A percentile compares a stretch with the other conserved stretches of the same genome.
Evolutionary conservation across 164 flowering plant genomes (phyloP).

Genomic region (Dillenia suffruticosa): DNA sequence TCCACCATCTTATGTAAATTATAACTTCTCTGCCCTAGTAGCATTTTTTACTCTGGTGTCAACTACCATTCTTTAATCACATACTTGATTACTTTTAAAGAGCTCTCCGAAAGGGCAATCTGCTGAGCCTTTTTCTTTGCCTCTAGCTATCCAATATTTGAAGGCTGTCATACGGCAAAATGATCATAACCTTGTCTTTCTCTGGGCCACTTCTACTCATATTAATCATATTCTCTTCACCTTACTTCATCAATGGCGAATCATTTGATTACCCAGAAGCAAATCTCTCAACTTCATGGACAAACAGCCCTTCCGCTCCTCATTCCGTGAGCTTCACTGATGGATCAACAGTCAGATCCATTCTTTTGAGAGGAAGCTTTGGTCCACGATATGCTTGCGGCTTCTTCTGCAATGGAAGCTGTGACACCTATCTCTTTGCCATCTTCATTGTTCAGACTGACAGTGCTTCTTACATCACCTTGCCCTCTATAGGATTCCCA

Average conservation of each 20-base stretch:
- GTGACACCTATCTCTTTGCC: slow-evolving; percentile 14
- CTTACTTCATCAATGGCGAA: slow-evolving; percentile 1
- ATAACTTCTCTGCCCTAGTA: too few relatives aligned
- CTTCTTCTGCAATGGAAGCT: slow-evolving; percentile 16
- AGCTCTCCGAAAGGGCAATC: too few relatives aligned
- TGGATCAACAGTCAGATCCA: slow-evolving; percentile 4
- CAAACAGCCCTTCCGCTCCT: background rate
- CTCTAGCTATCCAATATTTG: too few relatives aligned
- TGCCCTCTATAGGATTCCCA: slow-evolving; percentile 1
- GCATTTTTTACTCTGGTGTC: too few relatives aligned
- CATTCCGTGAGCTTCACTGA: background rate
- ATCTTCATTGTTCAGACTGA: slow-evolving; percentile 16
- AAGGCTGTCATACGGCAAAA: too few relatives aligned
- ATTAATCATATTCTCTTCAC: background rate
- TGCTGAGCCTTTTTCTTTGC: too few relatives aligned
- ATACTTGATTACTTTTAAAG: too few relatives aligned
- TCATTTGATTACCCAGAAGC: background rate
- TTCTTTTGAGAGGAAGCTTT: slow-evolving; percentile 7
- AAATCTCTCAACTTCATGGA: slow-evolving; percentile 2
- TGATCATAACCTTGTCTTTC: too few relatives aligned
- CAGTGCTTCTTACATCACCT: slow-evolving; percentile 3
- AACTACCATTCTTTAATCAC: too few relatives aligned
- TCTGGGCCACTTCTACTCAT: too few relatives aligned
- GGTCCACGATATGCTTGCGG: slow-evolving; percentile 16
- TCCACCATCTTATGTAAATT: too few relatives aligned